Base-by-base conservation (phyloP, 345 rosid species). In the Populus ilicifolia region DNA sequence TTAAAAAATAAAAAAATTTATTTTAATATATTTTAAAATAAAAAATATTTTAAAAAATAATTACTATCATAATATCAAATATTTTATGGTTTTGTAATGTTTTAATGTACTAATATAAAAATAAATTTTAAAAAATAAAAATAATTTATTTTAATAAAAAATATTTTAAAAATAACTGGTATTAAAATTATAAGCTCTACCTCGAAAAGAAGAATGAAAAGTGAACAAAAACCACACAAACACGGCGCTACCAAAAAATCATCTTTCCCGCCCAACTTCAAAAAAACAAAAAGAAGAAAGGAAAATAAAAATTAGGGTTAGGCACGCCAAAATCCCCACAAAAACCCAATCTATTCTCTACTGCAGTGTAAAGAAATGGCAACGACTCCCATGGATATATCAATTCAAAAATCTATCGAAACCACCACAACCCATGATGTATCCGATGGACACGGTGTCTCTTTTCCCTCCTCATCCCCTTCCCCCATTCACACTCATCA, bases 401-500 rank as follows among this genome's bases (percentile, higher is more conserved):
- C 56, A 4, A 7, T 30, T 9, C 65, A 67, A 43, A 76, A 70
- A 63, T n/a, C 76, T 12, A 39, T 20, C 16, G 69, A 76, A 39
- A 11, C 70, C 30, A 63, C 8, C 39, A 8, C 18, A n/a, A 56
- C 5, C 63, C 63, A n/a, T 56, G 63, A 56, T 56, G 11, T 41
- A n/a, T 35, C 77, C 52, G 52, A 52, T 1, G 50, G 44, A 35
- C 72, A 68, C 48, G 76, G 67, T 71, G 67, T 5, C 23, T 38
- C 61, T 39, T 17, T 43, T 38, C 69, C 35, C 20, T 66, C 41
- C 48, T 63, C 86, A 21, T 0, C 86, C 56, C 78, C 85, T 70
- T n/a, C 90, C 79, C 81, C 80, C 33, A 72, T 78, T 20, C 82
- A 76, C 69, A 14, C 76, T 54, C 76, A 85, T 8, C 86, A 83